These are phyloP conservation scores for Mercurialis annua DNA, from an alignment of 345 rosid species.

Conservation along the genomic window DNA sequence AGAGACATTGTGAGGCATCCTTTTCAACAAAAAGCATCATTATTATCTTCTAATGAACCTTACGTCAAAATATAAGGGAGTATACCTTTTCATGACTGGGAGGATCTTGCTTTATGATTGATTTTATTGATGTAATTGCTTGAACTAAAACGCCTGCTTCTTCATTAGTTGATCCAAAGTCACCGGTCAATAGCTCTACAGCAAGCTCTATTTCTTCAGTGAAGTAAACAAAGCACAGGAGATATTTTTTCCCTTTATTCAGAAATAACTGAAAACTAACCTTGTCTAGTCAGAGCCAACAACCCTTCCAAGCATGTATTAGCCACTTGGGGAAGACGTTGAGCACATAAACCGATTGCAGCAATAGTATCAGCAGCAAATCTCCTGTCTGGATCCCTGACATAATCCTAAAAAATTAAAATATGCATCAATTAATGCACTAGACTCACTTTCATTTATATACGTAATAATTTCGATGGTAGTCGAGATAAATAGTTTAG, in stretches of 20 bases:
- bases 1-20: neutral
- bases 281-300: constrained; percentile 56
- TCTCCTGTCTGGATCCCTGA: constrained; percentile 83
- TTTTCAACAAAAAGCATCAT: neutral
- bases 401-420: constrained; percentile 69
- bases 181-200: constrained; percentile 59
- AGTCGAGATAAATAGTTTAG: neutral
- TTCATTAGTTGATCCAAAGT: constrained; percentile 41
- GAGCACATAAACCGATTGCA: constrained; percentile 84
- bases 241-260: neutral
- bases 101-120: constrained; percentile 75
- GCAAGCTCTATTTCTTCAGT: constrained; percentile 23
- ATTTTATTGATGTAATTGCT: constrained; percentile 68
- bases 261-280: constrained; percentile 38
- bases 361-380: constrained; percentile 87
- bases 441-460: neutral
- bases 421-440: constrained; percentile 33
- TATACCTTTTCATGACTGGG: constrained; percentile 72
- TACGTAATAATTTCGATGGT: neutral
- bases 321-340: constrained; percentile 62
- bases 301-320: constrained; percentile 70
- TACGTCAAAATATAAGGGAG: constrained; percentile 5
- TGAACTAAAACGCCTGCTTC: constrained; percentile 76
- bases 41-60: neutral
- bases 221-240: constrained; percentile 8